Evolutionary conservation across 164 flowering plant species (phyloP), one percentile per base, ranked within the genome.

Genomic region (Dillenia suffruticosa): DNA sequence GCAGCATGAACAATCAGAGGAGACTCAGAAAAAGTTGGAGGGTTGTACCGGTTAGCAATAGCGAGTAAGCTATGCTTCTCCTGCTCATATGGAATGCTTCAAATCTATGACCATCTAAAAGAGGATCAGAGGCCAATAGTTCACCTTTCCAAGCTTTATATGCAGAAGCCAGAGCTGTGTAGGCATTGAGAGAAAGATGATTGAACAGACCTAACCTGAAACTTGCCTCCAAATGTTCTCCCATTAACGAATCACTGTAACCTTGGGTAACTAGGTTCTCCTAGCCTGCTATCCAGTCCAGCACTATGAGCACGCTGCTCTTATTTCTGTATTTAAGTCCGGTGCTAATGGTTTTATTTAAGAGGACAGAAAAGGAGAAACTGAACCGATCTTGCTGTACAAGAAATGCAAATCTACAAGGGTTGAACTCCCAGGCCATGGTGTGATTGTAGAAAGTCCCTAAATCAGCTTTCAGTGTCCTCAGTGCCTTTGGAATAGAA

Each of bases 21-120:
- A 51, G 87, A 32, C 58, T 90, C 94, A 50, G 58, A 59, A 80
- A 81, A 40, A 87, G 76, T 73, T 80, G 77, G 63, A 87, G 75
- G 26, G 77, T 62, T 12, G 70, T 84, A 50, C 82, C 81, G 17
- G 94, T 92, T 59, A 85, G 90, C 69, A 87, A 60, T 62, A 87
- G 65, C 7, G 87, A 80, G 60, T 84, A 90, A 15, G 88, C 89
- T 22, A 81, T 73, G 63, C 79, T 74, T 53, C 63, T 70, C 64
- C 74, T 74, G 61, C 65, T 63, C 74, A 82, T 60, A 51, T 70
- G 63, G 43, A 78, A 75, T 50, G 77, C 79, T 51, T 78, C 63
- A 13, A 49, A 44, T 7, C 46, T 71, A 47, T 51, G 64, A 51
- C 14, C 57, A 8, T 66, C 58, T 9, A 5, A 49, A 58, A 57